Evolutionary conservation across 371 early-diverging fungal species (phyloP), one percentile per base, ranked within the genome.

Genomic region (Chytridium lagenaria): DNA sequence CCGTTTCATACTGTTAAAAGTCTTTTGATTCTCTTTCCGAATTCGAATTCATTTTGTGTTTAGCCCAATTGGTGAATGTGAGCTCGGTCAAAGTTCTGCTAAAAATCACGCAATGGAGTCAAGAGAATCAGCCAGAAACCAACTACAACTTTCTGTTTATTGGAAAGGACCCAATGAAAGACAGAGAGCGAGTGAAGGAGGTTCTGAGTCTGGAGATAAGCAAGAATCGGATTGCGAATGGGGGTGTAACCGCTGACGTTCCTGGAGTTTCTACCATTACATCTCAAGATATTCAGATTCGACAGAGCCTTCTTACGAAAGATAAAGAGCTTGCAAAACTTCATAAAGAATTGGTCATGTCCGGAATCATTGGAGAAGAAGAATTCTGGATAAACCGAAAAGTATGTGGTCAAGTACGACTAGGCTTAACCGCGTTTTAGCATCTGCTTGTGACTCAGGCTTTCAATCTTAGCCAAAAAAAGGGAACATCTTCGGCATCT

Each of bases 331-430:
- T 95, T 5, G 87, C 88, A 23, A 84, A 83, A 31, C 81, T 95
- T 30, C 94, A 95, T 80, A 85, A 83, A 72, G 93, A 91, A n/a
- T 80, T 96, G 44, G 96, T 95, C 2, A 80, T 94, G 31, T 78
- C 84, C 0, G 91, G 91, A 37, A 86, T 86, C 49, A 86, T 96
- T 0, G 81, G 86, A 10, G 97, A 96, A 77, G 94, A 95, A 70
- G 97, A 95, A 73, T 96, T 96, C 74, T 96, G 97, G 97, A 88
- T 90, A 66, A 90, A 89, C 68, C 86, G 93, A 16, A 86, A 91
- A 78, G 90, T 91, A 34, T 80, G 81, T 23, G 76, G 77, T 40
- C 80, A 22, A 12, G 23, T 30, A 33, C 12, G 34, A 37, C 31
- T n/a, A 55, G 37, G 50, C 2, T 49, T 50, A 26, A 64, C 22